These are phyloP conservation scores for Drechslerella coelobrocha DNA, from an alignment of 2,329 filamentous ascomycete species.

Conservation along the genomic window DNA sequence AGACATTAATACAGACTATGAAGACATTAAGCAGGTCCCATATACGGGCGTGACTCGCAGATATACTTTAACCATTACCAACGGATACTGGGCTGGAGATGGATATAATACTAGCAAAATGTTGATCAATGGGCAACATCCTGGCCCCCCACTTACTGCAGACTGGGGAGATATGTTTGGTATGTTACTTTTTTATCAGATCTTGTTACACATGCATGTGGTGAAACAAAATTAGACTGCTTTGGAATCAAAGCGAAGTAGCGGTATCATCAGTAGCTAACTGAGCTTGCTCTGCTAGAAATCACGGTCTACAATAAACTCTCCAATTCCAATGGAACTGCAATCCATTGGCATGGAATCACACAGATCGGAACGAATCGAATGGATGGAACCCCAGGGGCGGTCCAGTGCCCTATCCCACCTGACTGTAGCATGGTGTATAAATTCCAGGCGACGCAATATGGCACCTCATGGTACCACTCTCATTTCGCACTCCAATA, in stretches of 20 bases:
- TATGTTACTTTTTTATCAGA: slow-evolving; percentile 24
- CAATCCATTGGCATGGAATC: slow-evolving; percentile 67
- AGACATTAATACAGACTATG: slow-evolving; percentile 34
- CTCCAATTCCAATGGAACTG: slow-evolving; percentile 57
- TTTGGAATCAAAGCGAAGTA: too few species aligned
- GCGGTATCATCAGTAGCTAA: too few species aligned
- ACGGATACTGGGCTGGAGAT: slow-evolving; percentile 66
- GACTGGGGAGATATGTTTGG: slow-evolving; percentile 66
- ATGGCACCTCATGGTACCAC: slow-evolving; percentile 68
- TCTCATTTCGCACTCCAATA: slow-evolving; percentile 66
- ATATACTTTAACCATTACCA: slow-evolving; percentile 65
- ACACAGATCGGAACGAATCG: slow-evolving; percentile 62
- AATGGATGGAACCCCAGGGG: slow-evolving; percentile 65
- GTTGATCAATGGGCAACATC: slow-evolving; percentile 70
- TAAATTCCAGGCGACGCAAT: slow-evolving; percentile 65
- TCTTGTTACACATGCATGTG: too few species aligned
- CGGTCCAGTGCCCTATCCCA: slow-evolving; percentile 64
- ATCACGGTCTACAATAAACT: slow-evolving; percentile 60
- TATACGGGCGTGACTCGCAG: slow-evolving; percentile 44
- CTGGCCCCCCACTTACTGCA: slow-evolving; percentile 71
- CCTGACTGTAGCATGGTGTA: slow-evolving; percentile 63
- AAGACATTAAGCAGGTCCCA: slow-evolving; percentile 25
- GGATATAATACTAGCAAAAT: slow-evolving; percentile 61
- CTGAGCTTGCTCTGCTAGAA: too few species aligned
- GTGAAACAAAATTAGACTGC: too few species aligned